Evolutionary conservation across 129 eudicot genomes (phyloP).

Genomic region (Tagetes erecta): DNA sequence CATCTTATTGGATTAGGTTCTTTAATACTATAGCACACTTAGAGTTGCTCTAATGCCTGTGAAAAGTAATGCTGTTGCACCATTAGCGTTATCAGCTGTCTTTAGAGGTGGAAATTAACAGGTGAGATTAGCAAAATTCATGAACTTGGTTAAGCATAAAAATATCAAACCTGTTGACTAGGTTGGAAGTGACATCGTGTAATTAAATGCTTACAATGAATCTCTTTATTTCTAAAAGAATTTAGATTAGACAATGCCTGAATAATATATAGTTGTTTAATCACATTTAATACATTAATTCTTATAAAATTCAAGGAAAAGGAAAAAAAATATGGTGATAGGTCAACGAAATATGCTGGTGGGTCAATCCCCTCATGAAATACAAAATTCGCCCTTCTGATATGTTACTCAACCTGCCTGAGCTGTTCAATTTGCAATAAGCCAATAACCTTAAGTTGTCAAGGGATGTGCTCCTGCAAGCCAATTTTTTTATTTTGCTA

Average conservation of each 20-base stretch:
- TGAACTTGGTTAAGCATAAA: neutral
- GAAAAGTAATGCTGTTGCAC: neutral
- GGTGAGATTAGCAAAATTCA: neutral
- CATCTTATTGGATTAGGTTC: neutral
- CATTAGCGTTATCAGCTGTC: neutral
- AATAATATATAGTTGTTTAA: neutral
- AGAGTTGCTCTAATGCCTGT: neutral
- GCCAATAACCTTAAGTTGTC: neutral
- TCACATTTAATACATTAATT: neutral
- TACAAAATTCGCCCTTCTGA: neutral
- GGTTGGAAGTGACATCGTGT: neutral
- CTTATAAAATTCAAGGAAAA: neutral
- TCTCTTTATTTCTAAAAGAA: neutral
- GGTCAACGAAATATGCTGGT: neutral
- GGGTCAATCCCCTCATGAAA: neutral
- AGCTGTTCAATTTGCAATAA: constrained; percentile 1
- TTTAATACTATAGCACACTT: neutral
- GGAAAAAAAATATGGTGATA: neutral
- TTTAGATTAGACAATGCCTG: too few species aligned
- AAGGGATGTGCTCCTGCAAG: neutral
- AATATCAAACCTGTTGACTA: neutral
- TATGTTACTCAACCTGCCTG: neutral
- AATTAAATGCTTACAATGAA: neutral
- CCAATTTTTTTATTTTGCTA: neutral
- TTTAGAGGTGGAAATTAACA: neutral